Evolutionary conservation across 768 basidiomycete species (phyloP).

Genomic region (Mycena amicta): DNA sequence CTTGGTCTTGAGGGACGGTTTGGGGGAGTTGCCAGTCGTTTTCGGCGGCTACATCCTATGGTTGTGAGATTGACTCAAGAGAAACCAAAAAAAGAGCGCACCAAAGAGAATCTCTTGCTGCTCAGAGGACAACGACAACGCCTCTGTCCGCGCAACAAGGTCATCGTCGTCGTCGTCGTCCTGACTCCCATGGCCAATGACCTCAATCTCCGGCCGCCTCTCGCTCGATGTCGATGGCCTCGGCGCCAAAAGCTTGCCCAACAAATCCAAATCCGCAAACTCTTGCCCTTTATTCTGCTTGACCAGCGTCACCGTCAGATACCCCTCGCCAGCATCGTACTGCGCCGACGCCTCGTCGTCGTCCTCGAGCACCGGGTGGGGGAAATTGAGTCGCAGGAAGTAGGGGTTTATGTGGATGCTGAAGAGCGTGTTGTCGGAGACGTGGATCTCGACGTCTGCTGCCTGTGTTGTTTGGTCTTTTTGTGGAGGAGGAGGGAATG

Average conservation of each 20-base stretch:
- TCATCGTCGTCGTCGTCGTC: slow-evolving; percentile 39
- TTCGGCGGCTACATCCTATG: slow-evolving; percentile 65
- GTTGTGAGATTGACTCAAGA: slow-evolving; percentile 41
- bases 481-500: slow-evolving; percentile 8
- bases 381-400: slow-evolving; percentile 79
- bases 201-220: slow-evolving; percentile 54
- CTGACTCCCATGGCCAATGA: slow-evolving; percentile 60
- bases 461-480: slow-evolving; percentile 49
- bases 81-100: slow-evolving; percentile 26
- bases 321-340: slow-evolving; percentile 81
- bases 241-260: slow-evolving; percentile 78
- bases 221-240: slow-evolving; percentile 57
- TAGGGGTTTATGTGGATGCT: slow-evolving; percentile 83
- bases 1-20: slow-evolving; percentile 45
- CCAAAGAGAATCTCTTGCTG: slow-evolving; percentile 64
- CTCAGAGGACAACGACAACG: slow-evolving; percentile 55
- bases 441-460: slow-evolving; percentile 77
- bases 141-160: slow-evolving; percentile 44
- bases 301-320: slow-evolving; percentile 70
- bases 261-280: slow-evolving; percentile 77
- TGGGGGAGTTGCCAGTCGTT: slow-evolving; percentile 84
- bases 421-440: slow-evolving; percentile 70
- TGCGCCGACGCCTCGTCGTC: slow-evolving; percentile 72
- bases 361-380: slow-evolving; percentile 65
- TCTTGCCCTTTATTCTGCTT: slow-evolving; percentile 68